Evolutionary conservation across 2,329 filamentous ascomycete species (phyloP).

Genomic region (Colletotrichum graminicola): DNA sequence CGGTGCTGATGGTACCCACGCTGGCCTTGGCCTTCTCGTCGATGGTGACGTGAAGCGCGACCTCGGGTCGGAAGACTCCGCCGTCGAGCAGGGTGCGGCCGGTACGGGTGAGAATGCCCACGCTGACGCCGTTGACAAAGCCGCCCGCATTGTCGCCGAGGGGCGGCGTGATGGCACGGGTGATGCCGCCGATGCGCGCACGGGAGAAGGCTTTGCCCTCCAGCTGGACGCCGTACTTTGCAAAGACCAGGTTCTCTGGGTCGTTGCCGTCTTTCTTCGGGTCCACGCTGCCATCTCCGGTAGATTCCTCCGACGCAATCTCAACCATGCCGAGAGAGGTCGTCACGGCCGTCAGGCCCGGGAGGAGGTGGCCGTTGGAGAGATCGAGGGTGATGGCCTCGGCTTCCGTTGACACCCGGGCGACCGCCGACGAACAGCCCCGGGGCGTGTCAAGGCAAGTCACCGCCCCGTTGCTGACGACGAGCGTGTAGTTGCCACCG

Average conservation of each 20-base stretch:
- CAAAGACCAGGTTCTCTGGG: slow-evolving; percentile 51
- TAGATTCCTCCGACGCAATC: slow-evolving; percentile 58
- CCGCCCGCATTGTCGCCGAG: slow-evolving; percentile 43
- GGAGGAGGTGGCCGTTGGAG: slow-evolving; percentile 60
- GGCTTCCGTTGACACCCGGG: slow-evolving; percentile 47
- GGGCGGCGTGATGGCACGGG: slow-evolving; percentile 57
- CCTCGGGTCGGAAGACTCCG: slow-evolving; percentile 56
- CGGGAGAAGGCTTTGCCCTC: slow-evolving; percentile 56
- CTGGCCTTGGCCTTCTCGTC: slow-evolving; percentile 51
- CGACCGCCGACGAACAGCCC: slow-evolving; percentile 31
- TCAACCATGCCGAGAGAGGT: slow-evolving; percentile 62
- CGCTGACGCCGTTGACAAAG: slow-evolving; percentile 57
- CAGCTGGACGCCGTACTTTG: slow-evolving; percentile 56
- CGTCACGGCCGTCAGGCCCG: slow-evolving; percentile 63
- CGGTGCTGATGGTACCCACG: slow-evolving; percentile 44
- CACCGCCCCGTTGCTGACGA: slow-evolving; percentile 56
- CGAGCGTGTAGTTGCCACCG: slow-evolving; percentile 50
- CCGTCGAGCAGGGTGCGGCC: slow-evolving; percentile 55
- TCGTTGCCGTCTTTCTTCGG: slow-evolving; percentile 45
- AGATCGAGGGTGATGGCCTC: slow-evolving; percentile 52
- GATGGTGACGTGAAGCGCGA: slow-evolving; percentile 57
- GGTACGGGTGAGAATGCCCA: slow-evolving; percentile 54
- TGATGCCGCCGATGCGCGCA: slow-evolving; percentile 59
- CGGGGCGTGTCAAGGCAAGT: slow-evolving; percentile 51
- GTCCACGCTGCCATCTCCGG: slow-evolving; percentile 59